These are phyloP conservation scores for Neurospora sp. DNA, from an alignment of 2,329 filamentous ascomycete genomes.

Conservation along the genomic window DNA sequence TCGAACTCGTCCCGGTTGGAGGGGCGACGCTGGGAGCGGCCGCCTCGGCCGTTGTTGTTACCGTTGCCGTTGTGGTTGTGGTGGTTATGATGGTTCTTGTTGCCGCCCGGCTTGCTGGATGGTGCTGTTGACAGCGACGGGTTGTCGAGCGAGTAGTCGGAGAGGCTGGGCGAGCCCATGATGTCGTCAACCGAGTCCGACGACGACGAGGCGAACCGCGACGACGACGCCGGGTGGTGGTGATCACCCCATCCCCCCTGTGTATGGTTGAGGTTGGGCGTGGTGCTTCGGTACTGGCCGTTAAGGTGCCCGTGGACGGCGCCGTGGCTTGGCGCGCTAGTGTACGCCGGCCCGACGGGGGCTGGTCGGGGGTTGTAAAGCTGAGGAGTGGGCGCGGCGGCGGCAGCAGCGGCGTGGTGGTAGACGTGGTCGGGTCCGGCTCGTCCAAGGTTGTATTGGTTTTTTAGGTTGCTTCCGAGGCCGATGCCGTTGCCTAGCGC, in stretches of 20 bases:
- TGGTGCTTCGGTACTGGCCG: constrained; percentile 3
- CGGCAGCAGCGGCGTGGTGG: constrained; percentile 22
- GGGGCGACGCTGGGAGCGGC: constrained; percentile 54
- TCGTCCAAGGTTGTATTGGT: constrained; percentile 28
- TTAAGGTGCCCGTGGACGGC: background rate
- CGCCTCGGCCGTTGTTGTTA: constrained; percentile 23
- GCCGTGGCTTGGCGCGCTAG: background rate
- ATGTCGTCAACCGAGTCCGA: constrained; percentile 50
- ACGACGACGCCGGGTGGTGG: constrained; percentile 40
- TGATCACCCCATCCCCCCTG: constrained; percentile 21
- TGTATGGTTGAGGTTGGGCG: constrained; percentile 14
- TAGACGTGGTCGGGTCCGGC: constrained; percentile 28
- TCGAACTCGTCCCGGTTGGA: constrained; percentile 86
- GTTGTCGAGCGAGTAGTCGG: constrained; percentile 51
- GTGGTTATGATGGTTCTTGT: constrained; percentile 25
- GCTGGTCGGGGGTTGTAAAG: constrained; percentile 5
- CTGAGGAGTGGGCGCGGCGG: constrained; percentile 25
- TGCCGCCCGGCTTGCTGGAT: constrained; percentile 35
- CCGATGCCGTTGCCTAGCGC: background rate
- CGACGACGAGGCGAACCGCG: constrained; percentile 45
- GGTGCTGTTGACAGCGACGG: constrained; percentile 29
- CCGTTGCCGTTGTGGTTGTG: constrained; percentile 28
- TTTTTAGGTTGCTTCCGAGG: constrained; percentile 10
- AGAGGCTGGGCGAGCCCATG: constrained; percentile 46
- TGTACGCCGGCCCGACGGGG: constrained; percentile 1